Evolutionary conservation across 257 asterid genomes (phyloP), one percentile per base, ranked within the genome.

Genomic region (Galeopsis tetrahit): DNA sequence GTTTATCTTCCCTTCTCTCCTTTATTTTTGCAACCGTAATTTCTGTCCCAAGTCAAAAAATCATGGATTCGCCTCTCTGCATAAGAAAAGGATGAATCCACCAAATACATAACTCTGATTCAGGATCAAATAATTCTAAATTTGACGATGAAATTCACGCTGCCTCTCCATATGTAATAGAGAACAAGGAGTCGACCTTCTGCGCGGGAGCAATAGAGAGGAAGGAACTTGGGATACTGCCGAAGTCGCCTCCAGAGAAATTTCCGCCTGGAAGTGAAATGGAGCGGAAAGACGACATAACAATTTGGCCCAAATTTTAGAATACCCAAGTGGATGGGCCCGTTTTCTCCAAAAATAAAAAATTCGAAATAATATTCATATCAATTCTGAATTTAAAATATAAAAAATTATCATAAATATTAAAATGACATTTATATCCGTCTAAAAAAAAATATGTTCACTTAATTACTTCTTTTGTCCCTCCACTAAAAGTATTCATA

Each of bases 51-150:
- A 65, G 74, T 77, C 77, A 72, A 78, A 53, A 67, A 48, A 75
- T 38, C 82, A 78, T 75, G 69, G 43, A 81, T 74, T 46, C 63
- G 49, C 70, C 79, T 59, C 72, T 55, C 77, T 71, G 39, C 79
- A 63, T 2, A 64, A 21, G 5, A 58, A 0, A 48, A 46, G n/a
- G 8, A 62, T 38, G 65, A 55, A 66, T 31, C 72, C 76, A 58
- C 35, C 62, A 39, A 6, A 74, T 7, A 32, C 39, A 21, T 11
- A 60, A 68, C 64, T 51, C 57, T 60, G 11, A 51, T 38, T 58
- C 44, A 55, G 17, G 74, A 72, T 56, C 33, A 43, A 71, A 55
- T 10, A 68, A 71, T 39, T 55, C 15, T n/a, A 36, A 76, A 70
- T 11, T 38, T 11, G 32, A 44, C 44, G 58, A 7, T 61, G 33